Percentiles rank a stretch among this genome's conserved stretches.
These are phyloP conservation scores for Pseudogymnoascus sp. DNA, from an alignment of 2,329 filamentous ascomycete genomes.

Conservation along the genomic window DNA sequence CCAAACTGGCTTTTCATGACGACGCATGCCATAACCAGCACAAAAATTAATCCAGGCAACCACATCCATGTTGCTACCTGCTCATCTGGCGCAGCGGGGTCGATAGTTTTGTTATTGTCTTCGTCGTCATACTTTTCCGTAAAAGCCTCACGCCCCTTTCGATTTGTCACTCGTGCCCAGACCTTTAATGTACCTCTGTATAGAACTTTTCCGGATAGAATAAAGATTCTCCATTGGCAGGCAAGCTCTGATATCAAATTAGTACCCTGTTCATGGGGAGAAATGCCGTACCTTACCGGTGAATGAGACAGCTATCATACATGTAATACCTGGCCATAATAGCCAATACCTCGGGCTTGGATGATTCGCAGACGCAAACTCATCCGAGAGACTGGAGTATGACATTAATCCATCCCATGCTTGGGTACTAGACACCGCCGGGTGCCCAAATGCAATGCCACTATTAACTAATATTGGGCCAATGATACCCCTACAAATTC, in stretches of 20 bases:
- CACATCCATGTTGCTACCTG: constrained; percentile 1
- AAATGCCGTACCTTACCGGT: not conserved
- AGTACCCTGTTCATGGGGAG: not conserved
- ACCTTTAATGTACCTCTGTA: not conserved
- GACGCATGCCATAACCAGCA: not conserved
- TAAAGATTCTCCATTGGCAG: constrained; percentile 7
- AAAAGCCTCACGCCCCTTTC: not conserved
- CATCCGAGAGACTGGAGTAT: not conserved
- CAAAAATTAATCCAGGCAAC: not conserved
- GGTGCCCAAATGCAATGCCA: constrained; percentile 5
- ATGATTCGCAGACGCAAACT: constrained; percentile 1
- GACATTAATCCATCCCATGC: constrained; percentile 6
- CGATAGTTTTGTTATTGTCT: not conserved
- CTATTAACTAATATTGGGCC: not conserved
- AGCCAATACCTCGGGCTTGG: constrained; percentile 1
- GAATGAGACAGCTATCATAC: constrained; percentile 2
- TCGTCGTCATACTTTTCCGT: not conserved
- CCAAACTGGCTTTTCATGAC: not conserved
- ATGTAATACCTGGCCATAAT: not conserved
- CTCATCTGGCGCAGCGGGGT: not conserved
- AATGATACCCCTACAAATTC: constrained; percentile 1
- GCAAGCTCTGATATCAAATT: not conserved
- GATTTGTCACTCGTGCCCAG: not conserved
- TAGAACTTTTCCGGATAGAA: not conserved
- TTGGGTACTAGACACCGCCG: not conserved